phyloP scores from a whole-genome alignment of 1,284 basidiomycete genomes.

The Taiwanofungus camphoratus region DNA sequence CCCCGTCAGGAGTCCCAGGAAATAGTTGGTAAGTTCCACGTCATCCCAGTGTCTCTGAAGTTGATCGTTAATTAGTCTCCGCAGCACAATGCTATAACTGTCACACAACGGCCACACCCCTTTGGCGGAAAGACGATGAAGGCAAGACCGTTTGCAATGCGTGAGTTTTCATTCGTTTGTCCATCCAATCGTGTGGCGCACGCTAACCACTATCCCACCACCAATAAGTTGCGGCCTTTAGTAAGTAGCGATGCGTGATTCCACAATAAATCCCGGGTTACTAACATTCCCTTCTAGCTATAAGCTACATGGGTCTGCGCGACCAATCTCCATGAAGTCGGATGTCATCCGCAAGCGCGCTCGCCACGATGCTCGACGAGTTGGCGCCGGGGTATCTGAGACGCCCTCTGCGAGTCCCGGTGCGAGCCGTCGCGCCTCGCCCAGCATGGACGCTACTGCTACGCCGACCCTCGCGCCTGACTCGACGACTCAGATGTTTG shows the following conservation, averaged over 20 bases:
- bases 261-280: neutral
- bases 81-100: neutral
- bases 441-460: conserved; percentile 45
- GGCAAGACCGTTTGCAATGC: conserved; percentile 91
- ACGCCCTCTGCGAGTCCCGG: conserved; percentile 69
- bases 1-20: conserved; percentile 48
- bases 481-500: conserved; percentile 52
- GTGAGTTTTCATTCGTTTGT: conserved; percentile 37
- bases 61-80: neutral
- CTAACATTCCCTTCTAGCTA: conserved; percentile 37
- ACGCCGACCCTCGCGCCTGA: conserved; percentile 64
- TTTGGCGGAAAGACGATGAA: conserved; percentile 74
- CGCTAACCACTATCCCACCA: conserved; percentile 12
- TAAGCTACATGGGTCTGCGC: conserved; percentile 74
- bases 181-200: conserved; percentile 9
- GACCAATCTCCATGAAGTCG: conserved; percentile 83
- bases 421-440: conserved; percentile 66
- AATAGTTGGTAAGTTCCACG: conserved; percentile 27
- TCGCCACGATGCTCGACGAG: conserved; percentile 62
- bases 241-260: conserved; percentile 32
- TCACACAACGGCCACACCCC: neutral
- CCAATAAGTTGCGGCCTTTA: conserved; percentile 42
- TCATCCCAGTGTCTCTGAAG: conserved; percentile 36
- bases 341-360: conserved; percentile 80
- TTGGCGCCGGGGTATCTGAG: conserved; percentile 42